These are phyloP conservation scores for Colletotrichum sp. DNA, from an alignment of 2,329 filamentous ascomycete species.

Conservation along the genomic window DNA sequence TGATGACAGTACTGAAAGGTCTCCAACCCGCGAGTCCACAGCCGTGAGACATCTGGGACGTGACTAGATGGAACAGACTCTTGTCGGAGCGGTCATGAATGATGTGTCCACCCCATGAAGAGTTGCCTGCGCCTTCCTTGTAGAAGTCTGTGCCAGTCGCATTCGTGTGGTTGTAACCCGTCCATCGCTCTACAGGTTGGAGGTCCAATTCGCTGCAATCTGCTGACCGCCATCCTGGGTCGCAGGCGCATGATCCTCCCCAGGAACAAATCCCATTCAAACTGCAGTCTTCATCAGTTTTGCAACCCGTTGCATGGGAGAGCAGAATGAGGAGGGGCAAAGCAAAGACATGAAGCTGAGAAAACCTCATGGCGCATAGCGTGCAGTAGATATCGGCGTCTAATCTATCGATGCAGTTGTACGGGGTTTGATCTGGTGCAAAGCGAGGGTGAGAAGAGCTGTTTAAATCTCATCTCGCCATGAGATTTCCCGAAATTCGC, in stretches of 20 bases:
- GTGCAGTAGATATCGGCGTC: background rate
- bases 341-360: background rate
- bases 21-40: slow-evolving; percentile 54
- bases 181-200: slow-evolving; percentile 39
- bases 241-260: slow-evolving; percentile 29
- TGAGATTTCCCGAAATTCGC: background rate
- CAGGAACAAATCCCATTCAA: slow-evolving; percentile 32
- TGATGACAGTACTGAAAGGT: slow-evolving; percentile 47
- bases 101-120: slow-evolving; percentile 54
- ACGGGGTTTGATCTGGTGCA: background rate
- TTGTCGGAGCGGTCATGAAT: slow-evolving; percentile 44
- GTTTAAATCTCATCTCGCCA: background rate
- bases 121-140: slow-evolving; percentile 35
- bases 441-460: no score
- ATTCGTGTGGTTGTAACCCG: slow-evolving; percentile 51
- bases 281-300: slow-evolving; percentile 32
- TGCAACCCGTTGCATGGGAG: slow-evolving; percentile 6
- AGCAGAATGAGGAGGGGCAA: background rate
- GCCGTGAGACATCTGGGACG: slow-evolving; percentile 48
- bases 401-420: background rate
- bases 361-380: background rate
- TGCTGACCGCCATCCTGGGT: slow-evolving; percentile 46
- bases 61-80: slow-evolving; percentile 48
- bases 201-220: slow-evolving; percentile 53
- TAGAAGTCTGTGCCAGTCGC: slow-evolving; percentile 7